phyloP scores from a whole-genome alignment of 2,329 filamentous ascomycete species.

The Bisporella sp. region DNA sequence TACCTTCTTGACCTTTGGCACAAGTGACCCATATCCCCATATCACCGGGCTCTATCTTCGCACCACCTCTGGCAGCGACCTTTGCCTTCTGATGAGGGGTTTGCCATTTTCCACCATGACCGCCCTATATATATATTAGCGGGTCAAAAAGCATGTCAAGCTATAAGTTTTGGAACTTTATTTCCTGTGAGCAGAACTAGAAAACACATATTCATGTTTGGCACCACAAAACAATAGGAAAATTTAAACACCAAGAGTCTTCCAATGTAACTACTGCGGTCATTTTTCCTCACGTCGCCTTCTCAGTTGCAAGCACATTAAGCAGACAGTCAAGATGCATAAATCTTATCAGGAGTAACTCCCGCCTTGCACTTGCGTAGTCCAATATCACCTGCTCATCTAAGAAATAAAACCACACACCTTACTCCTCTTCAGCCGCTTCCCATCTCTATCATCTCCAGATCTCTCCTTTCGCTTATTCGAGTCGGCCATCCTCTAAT shows the following conservation, averaged over 20 bases:
- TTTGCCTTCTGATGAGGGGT: slow-evolving; percentile 52
- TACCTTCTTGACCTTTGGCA: slow-evolving; percentile 62
- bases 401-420: slow-evolving; percentile 8
- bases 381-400: neutral
- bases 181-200: neutral
- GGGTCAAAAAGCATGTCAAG: neutral
- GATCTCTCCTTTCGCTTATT: slow-evolving; percentile 19
- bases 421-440: slow-evolving; percentile 20
- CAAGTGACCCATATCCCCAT: slow-evolving; percentile 74
- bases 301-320: too few species aligned
- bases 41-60: slow-evolving; percentile 58
- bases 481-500: slow-evolving; percentile 16
- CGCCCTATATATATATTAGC: slow-evolving; percentile 25
- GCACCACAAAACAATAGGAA: neutral
- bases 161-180: neutral
- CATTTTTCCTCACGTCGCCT: too few species aligned
- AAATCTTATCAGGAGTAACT: too few species aligned
- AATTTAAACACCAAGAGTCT: neutral
- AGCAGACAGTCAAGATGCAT: too few species aligned
- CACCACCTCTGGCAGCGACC: slow-evolving; percentile 34
- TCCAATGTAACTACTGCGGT: too few species aligned
- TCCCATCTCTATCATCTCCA: slow-evolving; percentile 11
- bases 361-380: too few species aligned
- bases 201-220: neutral
- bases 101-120: slow-evolving; percentile 52